phyloP scores from a whole-genome alignment of 164 flowering plant genomes.

The Echeveria elegans region DNA sequence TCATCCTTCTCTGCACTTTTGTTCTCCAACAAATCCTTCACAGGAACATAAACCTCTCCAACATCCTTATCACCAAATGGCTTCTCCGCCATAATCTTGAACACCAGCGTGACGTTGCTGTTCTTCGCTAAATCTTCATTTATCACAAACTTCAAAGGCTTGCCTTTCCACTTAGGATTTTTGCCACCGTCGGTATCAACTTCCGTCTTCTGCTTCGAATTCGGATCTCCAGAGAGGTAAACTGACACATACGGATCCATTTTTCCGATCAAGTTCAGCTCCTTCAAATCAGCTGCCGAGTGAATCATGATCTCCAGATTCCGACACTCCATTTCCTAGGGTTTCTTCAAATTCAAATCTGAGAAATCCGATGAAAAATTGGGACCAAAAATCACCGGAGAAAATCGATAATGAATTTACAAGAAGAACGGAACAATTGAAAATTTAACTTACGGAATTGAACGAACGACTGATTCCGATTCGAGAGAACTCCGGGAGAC shows the following conservation, averaged over 20 bases:
- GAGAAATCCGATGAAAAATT: too few species aligned
- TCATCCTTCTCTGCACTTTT: conserved; percentile 11
- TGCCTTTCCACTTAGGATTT: conserved; percentile 48
- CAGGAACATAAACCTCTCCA: conserved; percentile 52
- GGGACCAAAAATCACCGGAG: too few species aligned
- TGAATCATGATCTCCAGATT: conserved; percentile 27
- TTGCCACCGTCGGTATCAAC: conserved; percentile 31
- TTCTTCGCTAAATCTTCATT: conserved; percentile 17
- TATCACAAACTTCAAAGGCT: conserved; percentile 34
- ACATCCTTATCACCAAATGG: conserved; percentile 44
- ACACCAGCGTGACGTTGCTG: conserved; percentile 19
- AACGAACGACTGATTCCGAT: too few species aligned
- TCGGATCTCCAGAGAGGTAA: conserved; percentile 25
- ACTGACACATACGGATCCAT: conserved; percentile 50
- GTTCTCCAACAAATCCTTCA: conserved; percentile 43
- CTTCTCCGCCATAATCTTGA: conserved; percentile 33
- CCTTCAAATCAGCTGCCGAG: conserved; percentile 32
- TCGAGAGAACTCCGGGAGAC: too few species aligned
- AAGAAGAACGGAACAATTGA: too few species aligned
- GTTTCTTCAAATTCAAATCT: too few species aligned
- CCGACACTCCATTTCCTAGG: conserved; percentile 23
- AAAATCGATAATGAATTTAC: too few species aligned
- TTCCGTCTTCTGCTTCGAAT: conserved; percentile 14
- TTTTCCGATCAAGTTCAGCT: conserved; percentile 31
- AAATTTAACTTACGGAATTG: too few species aligned